A percentile compares a stretch with the other conserved stretches of the same genome.
phyloP scores from a whole-genome alignment of 306 rosid species.

The Mucuna pruriens region DNA sequence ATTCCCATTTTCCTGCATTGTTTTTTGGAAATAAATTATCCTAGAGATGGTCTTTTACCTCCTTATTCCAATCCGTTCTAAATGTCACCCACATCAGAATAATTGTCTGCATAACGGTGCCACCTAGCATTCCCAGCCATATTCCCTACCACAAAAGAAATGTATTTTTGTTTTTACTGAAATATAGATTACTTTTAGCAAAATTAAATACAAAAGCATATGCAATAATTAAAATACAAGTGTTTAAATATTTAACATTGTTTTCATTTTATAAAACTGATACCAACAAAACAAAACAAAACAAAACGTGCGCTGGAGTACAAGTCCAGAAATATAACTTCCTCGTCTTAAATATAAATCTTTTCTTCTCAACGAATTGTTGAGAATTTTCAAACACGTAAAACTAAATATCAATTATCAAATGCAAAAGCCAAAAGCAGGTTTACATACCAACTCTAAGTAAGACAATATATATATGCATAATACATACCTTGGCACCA shows the following conservation, averaged over 20 bases:
- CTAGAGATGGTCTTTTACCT: slow-evolving; percentile 45
- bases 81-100: slow-evolving; percentile 65
- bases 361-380: no score
- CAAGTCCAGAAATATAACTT: neutral
- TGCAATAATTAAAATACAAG: neutral
- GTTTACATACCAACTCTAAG: neutral
- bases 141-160: slow-evolving; percentile 57
- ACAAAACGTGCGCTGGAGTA: neutral
- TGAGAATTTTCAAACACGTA: no score
- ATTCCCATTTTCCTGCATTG: neutral
- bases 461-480: no score
- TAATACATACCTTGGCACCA: slow-evolving; percentile 78
- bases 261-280: neutral
- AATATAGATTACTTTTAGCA: neutral
- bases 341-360: no score
- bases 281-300: neutral
- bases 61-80: slow-evolving; percentile 73
- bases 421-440: neutral
- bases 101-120: slow-evolving; percentile 64
- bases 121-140: slow-evolving; percentile 82
- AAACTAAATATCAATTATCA: neutral
- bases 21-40: neutral
- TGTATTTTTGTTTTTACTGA: no score
- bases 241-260: neutral
- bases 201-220: neutral